Percentiles rank a stretch among this genome's conserved stretches.
phyloP scores from a whole-genome alignment of 1,139 yeast species.

The Wickerhamiella infanticola region DNA sequence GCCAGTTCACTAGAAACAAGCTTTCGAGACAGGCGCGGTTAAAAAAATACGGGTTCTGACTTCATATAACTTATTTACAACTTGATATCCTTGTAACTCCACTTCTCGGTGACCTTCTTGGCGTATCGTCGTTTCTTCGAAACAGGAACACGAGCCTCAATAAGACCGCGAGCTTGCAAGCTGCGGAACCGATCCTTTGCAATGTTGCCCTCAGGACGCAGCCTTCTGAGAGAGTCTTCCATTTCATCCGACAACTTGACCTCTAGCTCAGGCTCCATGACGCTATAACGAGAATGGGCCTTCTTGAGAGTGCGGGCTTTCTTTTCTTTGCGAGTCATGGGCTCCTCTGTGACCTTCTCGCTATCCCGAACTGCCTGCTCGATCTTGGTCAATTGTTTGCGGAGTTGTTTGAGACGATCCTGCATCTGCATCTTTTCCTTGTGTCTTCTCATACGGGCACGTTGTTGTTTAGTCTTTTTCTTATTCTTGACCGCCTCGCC shows the following conservation, averaged over 20 bases:
- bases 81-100: slow-evolving; percentile 83
- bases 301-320: slow-evolving; percentile 12
- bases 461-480: slow-evolving; percentile 61
- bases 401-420: slow-evolving; percentile 27
- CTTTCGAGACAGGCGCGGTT: slow-evolving; percentile 16
- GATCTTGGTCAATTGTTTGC: slow-evolving; percentile 11
- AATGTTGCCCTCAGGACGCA: slow-evolving; percentile 84
- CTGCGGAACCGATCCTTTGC: slow-evolving; percentile 69
- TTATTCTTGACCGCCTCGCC: slow-evolving; percentile 56
- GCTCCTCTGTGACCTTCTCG: slow-evolving; percentile 18
- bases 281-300: slow-evolving; percentile 18
- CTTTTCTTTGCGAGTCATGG: slow-evolving; percentile 12
- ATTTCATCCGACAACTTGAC: slow-evolving; percentile 83
- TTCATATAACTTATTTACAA: slow-evolving; percentile 16
- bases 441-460: slow-evolving; percentile 57
- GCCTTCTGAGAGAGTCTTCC: slow-evolving; percentile 64
- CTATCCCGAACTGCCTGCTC: slow-evolving; percentile 9
- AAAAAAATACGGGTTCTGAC: slow-evolving; percentile 19
- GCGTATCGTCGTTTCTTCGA: slow-evolving; percentile 32
- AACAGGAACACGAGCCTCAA: slow-evolving; percentile 70
- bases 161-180: slow-evolving; percentile 68
- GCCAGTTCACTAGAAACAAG: slow-evolving; percentile 15
- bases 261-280: slow-evolving; percentile 51
- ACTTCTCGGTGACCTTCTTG: slow-evolving; percentile 27
- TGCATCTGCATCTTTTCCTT: slow-evolving; percentile 44